Evolutionary conservation across 768 basidiomycete genomes (phyloP), one percentile per base, ranked within the genome.

Genomic region (Saitozyma sp.): DNA sequence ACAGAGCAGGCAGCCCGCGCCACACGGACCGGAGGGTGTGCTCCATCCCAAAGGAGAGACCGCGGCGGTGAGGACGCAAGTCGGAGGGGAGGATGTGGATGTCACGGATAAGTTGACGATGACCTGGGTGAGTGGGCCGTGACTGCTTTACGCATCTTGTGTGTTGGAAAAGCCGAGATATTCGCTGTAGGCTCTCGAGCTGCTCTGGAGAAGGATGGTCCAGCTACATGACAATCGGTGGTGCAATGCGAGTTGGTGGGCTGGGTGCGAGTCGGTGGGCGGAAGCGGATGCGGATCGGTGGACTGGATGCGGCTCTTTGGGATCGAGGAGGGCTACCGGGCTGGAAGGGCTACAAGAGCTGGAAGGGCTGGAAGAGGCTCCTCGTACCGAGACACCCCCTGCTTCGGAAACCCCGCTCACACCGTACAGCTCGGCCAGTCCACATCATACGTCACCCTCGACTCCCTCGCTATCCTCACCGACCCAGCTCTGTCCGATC

Each of bases 401-500:
- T 53, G 42, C 41, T 58, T 16, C 1, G 41, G 56, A 6, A 29
- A 17, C 56, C 17, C 17, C 61, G 55, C 37, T 40, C 13, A 9
- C 50, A 13, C 49, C 48, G 19, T 50, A 0, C 66, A 78, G 79
- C 72, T 80, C 51, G 79, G 79, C 10, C 79, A 80, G 61, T 79
- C 78, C 0, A 80, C 79, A 0, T 67, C 69, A 3, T 76, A 74
- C 58, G 75, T 79, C 13, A 79, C 79, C 37, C 67, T 80, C 53
- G 70, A 70, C 29, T 71, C 73, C 14, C 67, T 78, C 3, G 61
- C 68, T 20, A 74, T 80, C 40, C 66, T 80, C 29, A 80, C 79
- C 38, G 79, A 80, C 58, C 79, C 79, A 1, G 74, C 78, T 42
- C 69, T 80, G 9, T 71, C 72, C 41, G 70, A 78, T 51, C 69